Base-by-base conservation (phyloP, 495 filamentous ascomycete genomes). In the Penicillium fimorum region DNA sequence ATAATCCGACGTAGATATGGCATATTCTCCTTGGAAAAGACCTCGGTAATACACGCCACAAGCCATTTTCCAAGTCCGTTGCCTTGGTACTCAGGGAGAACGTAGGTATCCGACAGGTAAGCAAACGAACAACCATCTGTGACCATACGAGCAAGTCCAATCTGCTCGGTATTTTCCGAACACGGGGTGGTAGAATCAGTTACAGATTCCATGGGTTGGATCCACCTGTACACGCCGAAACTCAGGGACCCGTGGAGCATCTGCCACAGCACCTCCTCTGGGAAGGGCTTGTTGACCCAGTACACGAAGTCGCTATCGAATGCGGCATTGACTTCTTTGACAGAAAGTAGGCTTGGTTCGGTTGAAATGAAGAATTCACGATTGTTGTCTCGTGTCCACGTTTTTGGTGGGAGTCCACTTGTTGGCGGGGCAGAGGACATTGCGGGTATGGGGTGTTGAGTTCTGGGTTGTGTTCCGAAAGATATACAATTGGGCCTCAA, bases 81-180 rank as follows among this genome's bases (percentile, higher is more conserved):
- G 1, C 80, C 76, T 54, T 87, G 82, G 49, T 84, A 75, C 49
- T 79, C 72, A 0, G 73, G 64, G 1, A 84, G 56, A n/a, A 91
- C 71, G 62, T 85, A 91, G n/a, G 88, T 84, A 57, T 90, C 87
- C 13, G 87, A 85, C 22, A 90, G 71, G 62, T 87, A 90, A n/a
- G 75, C 85, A 57, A 86, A 82, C 0, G 85, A 84, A n/a, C 80
- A 75, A 41, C 82, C 70, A 63, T 90, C 87, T 0, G 86, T 90
- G 25, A 89, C 67, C 15, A 88, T 61, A 11, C 87, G 79, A n/a
- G 79, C 84, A 12, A 89, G 70, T 7, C 86, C 87, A 32, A 89
- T 73, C 29, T 78, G 76, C 42, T 71, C 62, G 30, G 58, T 62
- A 5, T 58, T 58, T 9, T 62, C 51, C 18, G 55, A 24, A 11